Evolutionary conservation across 345 rosid genomes (phyloP), one percentile per base, ranked within the genome.

Genomic region (Noccaea bulbosa): DNA sequence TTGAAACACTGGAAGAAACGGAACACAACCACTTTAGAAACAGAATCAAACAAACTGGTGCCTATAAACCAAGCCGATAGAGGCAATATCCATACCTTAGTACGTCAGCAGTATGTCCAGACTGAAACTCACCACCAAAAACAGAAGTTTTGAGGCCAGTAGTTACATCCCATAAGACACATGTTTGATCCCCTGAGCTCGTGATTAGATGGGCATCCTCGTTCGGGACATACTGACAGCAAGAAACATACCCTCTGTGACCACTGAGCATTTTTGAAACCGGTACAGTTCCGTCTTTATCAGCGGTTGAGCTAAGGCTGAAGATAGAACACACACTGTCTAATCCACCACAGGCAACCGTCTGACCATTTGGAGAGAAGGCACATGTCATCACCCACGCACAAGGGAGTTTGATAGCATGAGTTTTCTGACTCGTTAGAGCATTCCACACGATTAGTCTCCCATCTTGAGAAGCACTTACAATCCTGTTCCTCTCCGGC

Each of bases 311-410:
- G 82, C 86, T 95, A 53, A 95, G 85, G 81, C 87, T 92, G 77
- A 95, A 90, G 76, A 95, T 92, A 48, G 99, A 88, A 79, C 98
- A 92, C 16, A 83, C 84, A 60, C 94, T 90, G 69, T 95, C 99
- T 62, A 92, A 93, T 69, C 99, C 99, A 44, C 99, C 99, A 72
- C 96, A 88, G 32, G 99, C 96, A 78, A 95, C 98, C 2, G 92
- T 85, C 62, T 92, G 99, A 69, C 98, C 92, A 39, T 83, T 83
- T 0, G 99, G 96, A 52, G 97, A 91, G 81, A 94, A 94, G 40
- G 97, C 99, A 77, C 99, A 92, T 8, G 99, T 86, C 99, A 90
- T 94, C 73, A 94, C 97, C 96, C 97, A 90, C 1, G 98, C 94
- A 74, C 97, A 92, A 55, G 97, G 98, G 55, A 95, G 89, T 75